phyloP scores from a whole-genome alignment of 2,329 filamentous ascomycete genomes.

The Epichloe gansuensis region DNA sequence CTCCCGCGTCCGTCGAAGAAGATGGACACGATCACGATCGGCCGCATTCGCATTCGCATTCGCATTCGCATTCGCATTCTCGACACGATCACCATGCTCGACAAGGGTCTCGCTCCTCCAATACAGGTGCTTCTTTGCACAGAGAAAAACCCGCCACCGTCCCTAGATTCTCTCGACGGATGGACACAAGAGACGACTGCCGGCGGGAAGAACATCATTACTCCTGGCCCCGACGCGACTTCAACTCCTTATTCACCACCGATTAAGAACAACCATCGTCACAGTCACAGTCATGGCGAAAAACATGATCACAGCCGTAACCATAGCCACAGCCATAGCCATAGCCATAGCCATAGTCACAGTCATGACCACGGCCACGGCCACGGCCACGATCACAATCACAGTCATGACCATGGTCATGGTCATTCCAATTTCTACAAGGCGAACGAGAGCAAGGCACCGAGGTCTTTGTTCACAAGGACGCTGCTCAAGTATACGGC shows the following conservation, averaged over 20 bases:
- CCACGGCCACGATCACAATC: conserved; percentile 13
- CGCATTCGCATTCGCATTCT: conserved; percentile 15
- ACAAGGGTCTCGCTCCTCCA: conserved; percentile 19
- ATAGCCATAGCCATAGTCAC: conserved; percentile 15
- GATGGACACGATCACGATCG: conserved; percentile 17
- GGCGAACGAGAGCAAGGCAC: conserved; percentile 25
- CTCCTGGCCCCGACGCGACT: conserved; percentile 18
- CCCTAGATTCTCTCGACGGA: conserved; percentile 23
- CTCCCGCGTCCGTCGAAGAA: conserved; percentile 21
- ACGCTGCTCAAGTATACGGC: conserved; percentile 59
- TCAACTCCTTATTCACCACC: conserved; percentile 15
- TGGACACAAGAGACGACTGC: conserved; percentile 30
- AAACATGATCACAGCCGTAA: conserved; percentile 15
- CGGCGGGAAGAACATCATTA: conserved; percentile 28
- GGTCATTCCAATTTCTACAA: conserved; percentile 16
- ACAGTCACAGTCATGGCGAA: conserved; percentile 7
- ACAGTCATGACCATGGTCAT: conserved; percentile 15
- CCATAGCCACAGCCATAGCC: conserved; percentile 17
- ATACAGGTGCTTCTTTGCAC: conserved; percentile 14
- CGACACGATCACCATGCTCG: conserved; percentile 19
- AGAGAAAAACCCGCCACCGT: conserved; percentile 22
- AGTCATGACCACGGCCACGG: conserved; percentile 13
- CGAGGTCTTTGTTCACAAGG: conserved; percentile 58
- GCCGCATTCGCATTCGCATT: conserved; percentile 14
- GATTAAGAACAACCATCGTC: conserved; percentile 10